Base-by-base conservation (phyloP, 495 filamentous ascomycete genomes). In the Tuber umbilicatum region DNA sequence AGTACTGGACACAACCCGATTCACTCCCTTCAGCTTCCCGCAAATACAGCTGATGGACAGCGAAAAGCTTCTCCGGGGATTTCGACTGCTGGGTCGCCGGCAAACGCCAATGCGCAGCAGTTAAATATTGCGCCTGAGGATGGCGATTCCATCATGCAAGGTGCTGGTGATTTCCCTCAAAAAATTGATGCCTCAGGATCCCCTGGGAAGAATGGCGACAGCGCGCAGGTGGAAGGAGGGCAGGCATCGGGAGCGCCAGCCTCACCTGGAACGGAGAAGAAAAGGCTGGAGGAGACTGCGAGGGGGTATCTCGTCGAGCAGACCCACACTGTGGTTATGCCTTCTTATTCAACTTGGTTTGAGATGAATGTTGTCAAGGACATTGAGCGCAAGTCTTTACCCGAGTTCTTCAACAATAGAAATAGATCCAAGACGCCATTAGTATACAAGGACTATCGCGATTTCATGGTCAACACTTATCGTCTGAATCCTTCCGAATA, bases 381-480 rank as follows among this genome's bases (percentile, higher is more conserved):
- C 60, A 91, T 97, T 78, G 95, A 99, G 86, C 89, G 90, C 80
- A 97, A 96, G 82, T 92, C 92, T 12, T 85, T 99, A 71, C 93
- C 94, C 2, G 95, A 99, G 84, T 99, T 97, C 84, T 99, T 99
- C 88, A 97, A 98, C 85, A 93, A 89, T 83, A 89, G 96, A 60
- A 99, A 99, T 83, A 91, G 95, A 81, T 97, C 94, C 88, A 99
- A 99, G 86, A 99, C 95, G 0, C 90, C 92, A 6, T 90, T 93
- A n/a, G 92, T 97, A 23, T 99, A 98, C 84, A 97, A 97, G 84
- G 95, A 99, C 82, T 98, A 98, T 84, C 90, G 95, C 75, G 94
- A 98, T 81, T 99, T 99, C 84, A 99, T 99, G 95, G 94, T 99
- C 84, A 98, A 98, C 83, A 97, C 95, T 27, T 99, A 99, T 84